Percentiles rank a stretch among this genome's conserved stretches.
phyloP scores from a whole-genome alignment of 768 basidiomycete genomes.

The Phaeotremella skinneri region DNA sequence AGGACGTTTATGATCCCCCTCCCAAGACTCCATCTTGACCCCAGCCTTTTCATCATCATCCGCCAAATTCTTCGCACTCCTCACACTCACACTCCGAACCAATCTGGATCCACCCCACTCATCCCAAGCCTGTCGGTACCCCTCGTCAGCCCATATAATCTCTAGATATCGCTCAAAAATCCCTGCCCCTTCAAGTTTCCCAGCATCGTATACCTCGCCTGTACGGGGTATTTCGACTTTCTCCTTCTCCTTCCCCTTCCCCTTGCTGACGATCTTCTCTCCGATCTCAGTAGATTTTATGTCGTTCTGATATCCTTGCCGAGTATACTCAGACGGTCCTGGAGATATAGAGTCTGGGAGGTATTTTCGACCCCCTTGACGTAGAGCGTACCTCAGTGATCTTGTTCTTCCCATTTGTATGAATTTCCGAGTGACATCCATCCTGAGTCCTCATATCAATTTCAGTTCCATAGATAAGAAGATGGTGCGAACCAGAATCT shows the following conservation, averaged over 20 bases:
- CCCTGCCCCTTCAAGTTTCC: constrained; percentile 40
- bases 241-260: neutral
- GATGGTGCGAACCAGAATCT: neutral
- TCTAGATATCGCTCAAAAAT: constrained; percentile 36
- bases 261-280: neutral
- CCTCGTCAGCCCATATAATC: constrained; percentile 38
- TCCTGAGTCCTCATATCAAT: constrained; percentile 13
- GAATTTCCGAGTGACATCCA: constrained; percentile 49
- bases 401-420: constrained; percentile 50
- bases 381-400: constrained; percentile 47
- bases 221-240: constrained; percentile 31
- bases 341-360: neutral
- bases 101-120: constrained; percentile 16
- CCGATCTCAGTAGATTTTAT: constrained; percentile 5
- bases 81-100: neutral
- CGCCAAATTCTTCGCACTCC: neutral
- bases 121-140: constrained; percentile 33
- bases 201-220: constrained; percentile 44
- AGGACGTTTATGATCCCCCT: too few relatives aligned
- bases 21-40: too few relatives aligned
- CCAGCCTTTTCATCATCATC: neutral
- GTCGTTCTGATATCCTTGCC: neutral
- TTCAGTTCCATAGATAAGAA: neutral
- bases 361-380: constrained; percentile 46
- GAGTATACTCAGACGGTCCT: too few relatives aligned